Percentiles rank a stretch among this genome's conserved stretches.
These are phyloP conservation scores for Candida patagonica DNA, from an alignment of 805 yeast species.

Conservation along the genomic window DNA sequence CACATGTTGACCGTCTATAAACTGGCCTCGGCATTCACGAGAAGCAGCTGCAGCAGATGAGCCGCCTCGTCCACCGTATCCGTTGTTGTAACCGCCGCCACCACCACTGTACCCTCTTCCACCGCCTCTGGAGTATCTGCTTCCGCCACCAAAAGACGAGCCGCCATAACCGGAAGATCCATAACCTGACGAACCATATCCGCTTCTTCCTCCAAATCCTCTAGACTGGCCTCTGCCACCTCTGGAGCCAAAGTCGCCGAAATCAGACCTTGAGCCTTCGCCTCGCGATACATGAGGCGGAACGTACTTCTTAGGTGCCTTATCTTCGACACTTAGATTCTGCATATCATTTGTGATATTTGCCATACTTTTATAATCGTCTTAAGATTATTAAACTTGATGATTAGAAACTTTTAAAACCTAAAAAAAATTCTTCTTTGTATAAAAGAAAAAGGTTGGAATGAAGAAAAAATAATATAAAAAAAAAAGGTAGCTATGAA, in stretches of 20 bases:
- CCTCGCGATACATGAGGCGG: slow-evolving; percentile 41
- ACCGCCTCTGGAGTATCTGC: slow-evolving; percentile 18
- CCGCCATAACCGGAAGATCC: slow-evolving; percentile 16
- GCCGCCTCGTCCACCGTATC: slow-evolving; percentile 26
- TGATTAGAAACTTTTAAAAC: too few relatives aligned
- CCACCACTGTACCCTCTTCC: slow-evolving; percentile 15
- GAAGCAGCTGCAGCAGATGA: slow-evolving; percentile 29
- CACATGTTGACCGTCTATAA: slow-evolving; percentile 79
- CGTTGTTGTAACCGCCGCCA: slow-evolving; percentile 23
- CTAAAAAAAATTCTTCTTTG: too few relatives aligned
- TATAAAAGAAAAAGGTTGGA: too few relatives aligned
- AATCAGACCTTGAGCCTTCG: slow-evolving; percentile 8
- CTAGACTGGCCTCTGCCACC: slow-evolving; percentile 8
- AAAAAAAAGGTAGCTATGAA: too few relatives aligned
- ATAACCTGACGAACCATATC: slow-evolving; percentile 12
- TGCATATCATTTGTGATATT: slow-evolving; percentile 50
- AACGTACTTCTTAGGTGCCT: slow-evolving; percentile 34
- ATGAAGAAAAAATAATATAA: too few relatives aligned
- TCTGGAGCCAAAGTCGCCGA: slow-evolving; percentile 6
- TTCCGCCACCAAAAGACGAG: slow-evolving; percentile 7
- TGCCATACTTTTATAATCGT: slow-evolving; percentile 35
- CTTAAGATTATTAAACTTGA: background rate
- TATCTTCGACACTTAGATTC: slow-evolving; percentile 42
- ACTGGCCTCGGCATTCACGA: slow-evolving; percentile 49
- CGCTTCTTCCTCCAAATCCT: slow-evolving; percentile 6